These are phyloP conservation scores for Telfairia occidentalis DNA, from an alignment of 331 rosid genomes.

Conservation along the genomic window DNA sequence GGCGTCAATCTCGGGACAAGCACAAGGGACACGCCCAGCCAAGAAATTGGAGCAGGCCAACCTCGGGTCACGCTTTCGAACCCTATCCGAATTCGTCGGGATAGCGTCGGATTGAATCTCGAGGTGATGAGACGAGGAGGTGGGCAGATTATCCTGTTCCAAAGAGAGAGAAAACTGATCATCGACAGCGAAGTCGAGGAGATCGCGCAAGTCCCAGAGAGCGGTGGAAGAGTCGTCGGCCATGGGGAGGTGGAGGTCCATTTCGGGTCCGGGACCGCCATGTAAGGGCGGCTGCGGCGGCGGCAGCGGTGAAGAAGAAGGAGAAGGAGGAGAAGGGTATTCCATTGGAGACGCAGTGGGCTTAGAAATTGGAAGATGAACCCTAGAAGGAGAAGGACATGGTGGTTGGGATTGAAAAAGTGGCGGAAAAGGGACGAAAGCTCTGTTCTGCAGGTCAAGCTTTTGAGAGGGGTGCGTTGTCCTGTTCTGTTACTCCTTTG, in stretches of 20 bases:
- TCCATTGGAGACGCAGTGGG: constrained; percentile 1
- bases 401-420: constrained; percentile 18
- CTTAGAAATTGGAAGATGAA: not conserved
- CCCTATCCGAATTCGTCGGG: constrained; percentile 15
- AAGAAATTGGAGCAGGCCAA: constrained; percentile 64
- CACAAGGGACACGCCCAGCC: constrained; percentile 85
- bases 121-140: constrained; percentile 1
- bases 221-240: constrained; percentile 31
- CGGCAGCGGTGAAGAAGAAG: constrained; percentile 14
- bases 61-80: constrained; percentile 87
- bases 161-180: constrained; percentile 19
- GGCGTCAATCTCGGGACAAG: constrained; percentile 85
- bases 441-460: constrained; percentile 4
- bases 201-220: constrained; percentile 71
- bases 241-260: constrained; percentile 24
- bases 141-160: not conserved
- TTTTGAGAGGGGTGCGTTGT: not conserved
- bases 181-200: constrained; percentile 58
- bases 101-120: constrained; percentile 3
- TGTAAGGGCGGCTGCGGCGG: not conserved
- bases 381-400: too few species aligned
- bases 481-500: not conserved
- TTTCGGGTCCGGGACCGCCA: constrained; percentile 1
- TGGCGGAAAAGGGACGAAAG: constrained; percentile 28
- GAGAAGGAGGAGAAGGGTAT: constrained; percentile 12